Evolutionary conservation across 73 alveolate genomes (phyloP).

Genomic region (Paramecium octaurelia): DNA sequence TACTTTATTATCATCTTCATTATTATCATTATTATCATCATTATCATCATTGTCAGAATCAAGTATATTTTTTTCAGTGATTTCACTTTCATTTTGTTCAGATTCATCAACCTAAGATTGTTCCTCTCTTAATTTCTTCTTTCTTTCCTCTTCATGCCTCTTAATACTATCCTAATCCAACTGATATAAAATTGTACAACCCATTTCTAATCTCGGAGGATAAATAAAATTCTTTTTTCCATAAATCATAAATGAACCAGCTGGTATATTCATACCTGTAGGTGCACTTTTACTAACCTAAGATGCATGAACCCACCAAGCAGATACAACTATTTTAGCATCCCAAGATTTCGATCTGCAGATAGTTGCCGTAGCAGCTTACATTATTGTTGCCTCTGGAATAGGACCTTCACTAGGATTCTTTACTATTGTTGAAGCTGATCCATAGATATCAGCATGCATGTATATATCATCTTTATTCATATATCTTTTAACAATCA

Average conservation of each 20-base stretch:
- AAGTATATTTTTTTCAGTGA: constrained; percentile 13
- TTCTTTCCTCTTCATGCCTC: constrained; percentile 76
- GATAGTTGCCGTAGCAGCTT: constrained; percentile 78
- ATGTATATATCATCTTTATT: constrained; percentile 76
- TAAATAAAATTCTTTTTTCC: constrained; percentile 87
- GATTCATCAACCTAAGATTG: constrained; percentile 20
- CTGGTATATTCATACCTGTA: constrained; percentile 73
- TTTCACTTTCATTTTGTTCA: neutral
- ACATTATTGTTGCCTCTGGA: constrained; percentile 79
- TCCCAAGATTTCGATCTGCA: constrained; percentile 89
- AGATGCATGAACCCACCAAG: constrained; percentile 90
- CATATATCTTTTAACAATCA: constrained; percentile 78
- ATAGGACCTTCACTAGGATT: constrained; percentile 73
- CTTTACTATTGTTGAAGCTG: constrained; percentile 85
- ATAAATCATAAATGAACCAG: constrained; percentile 88
- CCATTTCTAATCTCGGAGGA: constrained; percentile 86
- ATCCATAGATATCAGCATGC: constrained; percentile 92
- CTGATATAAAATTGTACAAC: constrained; percentile 75
- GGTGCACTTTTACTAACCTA: constrained; percentile 88
- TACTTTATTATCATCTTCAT: constrained; percentile 17
- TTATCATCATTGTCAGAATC: constrained; percentile 9
- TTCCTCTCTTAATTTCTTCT: constrained; percentile 61
- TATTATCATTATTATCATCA: neutral
- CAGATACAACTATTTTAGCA: constrained; percentile 74
- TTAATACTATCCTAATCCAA: constrained; percentile 80